A percentile compares a stretch with the other conserved stretches of the same genome.
Evolutionary conservation across 352 stramenopile genomes (phyloP).

Genomic region (Phytophthora meadii): DNA sequence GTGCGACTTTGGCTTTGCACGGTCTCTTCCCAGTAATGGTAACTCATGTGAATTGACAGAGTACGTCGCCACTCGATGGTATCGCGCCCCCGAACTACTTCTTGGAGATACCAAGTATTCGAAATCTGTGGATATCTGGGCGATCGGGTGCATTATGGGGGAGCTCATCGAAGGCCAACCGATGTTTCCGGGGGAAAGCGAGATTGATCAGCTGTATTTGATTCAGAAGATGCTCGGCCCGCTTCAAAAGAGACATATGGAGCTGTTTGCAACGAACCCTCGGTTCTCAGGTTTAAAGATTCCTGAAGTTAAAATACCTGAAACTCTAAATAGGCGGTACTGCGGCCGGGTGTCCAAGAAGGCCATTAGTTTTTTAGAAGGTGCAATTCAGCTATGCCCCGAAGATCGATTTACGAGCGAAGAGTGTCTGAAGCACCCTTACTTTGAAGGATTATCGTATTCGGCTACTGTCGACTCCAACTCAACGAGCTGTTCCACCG

Average conservation of each 20-base stretch:
- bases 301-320: slow-evolving; percentile 90
- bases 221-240: slow-evolving; percentile 99
- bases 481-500: slow-evolving; percentile 7
- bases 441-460: slow-evolving; percentile 82
- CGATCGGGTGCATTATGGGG: slow-evolving; percentile 97
- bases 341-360: slow-evolving; percentile 87
- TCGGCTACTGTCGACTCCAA: slow-evolving; percentile 16
- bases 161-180: slow-evolving; percentile 97
- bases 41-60: slow-evolving; percentile 96
- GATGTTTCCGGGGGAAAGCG: slow-evolving; percentile 98
- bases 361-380: slow-evolving; percentile 83
- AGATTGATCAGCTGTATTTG: slow-evolving; percentile 99
- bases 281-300: slow-evolving; percentile 94
- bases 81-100: slow-evolving; percentile 98
- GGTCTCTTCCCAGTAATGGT: slow-evolving; percentile 72
- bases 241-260: slow-evolving; percentile 92
- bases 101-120: slow-evolving; percentile 99
- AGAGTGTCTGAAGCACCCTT: slow-evolving; percentile 86
- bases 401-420: slow-evolving; percentile 77
- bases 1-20: slow-evolving; percentile 98
- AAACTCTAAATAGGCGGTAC: slow-evolving; percentile 93
- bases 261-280: slow-evolving; percentile 92
- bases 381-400: slow-evolving; percentile 78
- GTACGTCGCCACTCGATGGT: slow-evolving; percentile 99
- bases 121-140: slow-evolving; percentile 96